Evolutionary conservation across 306 rosid species (phyloP).

Genomic region (Castanea crenata): DNA sequence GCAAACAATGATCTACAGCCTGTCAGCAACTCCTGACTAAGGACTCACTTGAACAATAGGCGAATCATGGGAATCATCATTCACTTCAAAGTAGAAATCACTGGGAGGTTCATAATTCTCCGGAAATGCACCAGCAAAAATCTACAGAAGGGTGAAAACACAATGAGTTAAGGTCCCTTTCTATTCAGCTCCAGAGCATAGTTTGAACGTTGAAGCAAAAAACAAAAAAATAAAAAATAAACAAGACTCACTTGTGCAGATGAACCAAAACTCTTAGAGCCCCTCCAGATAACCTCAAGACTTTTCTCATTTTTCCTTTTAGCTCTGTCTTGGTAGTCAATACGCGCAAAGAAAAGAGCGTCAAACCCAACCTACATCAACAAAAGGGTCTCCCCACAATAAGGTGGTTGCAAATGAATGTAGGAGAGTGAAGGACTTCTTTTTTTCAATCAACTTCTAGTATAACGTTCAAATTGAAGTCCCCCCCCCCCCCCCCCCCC

Average conservation of each 20-base stretch:
- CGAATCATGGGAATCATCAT: slow-evolving; percentile 25
- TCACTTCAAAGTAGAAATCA: slow-evolving; percentile 60
- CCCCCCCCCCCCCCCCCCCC: no score
- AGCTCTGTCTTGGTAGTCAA: slow-evolving; percentile 83
- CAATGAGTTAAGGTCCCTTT: neutral
- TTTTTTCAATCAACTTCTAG: neutral
- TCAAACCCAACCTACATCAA: slow-evolving; percentile 63
- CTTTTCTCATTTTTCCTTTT: slow-evolving; percentile 60
- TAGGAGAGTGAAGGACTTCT: neutral
- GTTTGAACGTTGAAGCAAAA: neutral
- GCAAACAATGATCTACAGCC: no score
- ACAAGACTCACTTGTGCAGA: slow-evolving; percentile 54
- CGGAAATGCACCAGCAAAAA: slow-evolving; percentile 58
- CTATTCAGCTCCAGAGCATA: neutral
- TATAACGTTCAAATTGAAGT: neutral
- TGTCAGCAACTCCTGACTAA: no score
- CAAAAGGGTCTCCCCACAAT: neutral
- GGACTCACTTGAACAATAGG: slow-evolving; percentile 46
- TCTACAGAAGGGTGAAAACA: slow-evolving; percentile 26
- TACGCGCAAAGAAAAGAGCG: slow-evolving; percentile 74
- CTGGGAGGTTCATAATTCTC: slow-evolving; percentile 51
- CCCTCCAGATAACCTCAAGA: slow-evolving; percentile 81
- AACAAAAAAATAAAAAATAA: neutral
- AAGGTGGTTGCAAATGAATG: neutral
- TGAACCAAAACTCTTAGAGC: slow-evolving; percentile 69